Base-by-base conservation (phyloP, 352 stramenopile genomes). In the Pythium scleroteichum region DNA sequence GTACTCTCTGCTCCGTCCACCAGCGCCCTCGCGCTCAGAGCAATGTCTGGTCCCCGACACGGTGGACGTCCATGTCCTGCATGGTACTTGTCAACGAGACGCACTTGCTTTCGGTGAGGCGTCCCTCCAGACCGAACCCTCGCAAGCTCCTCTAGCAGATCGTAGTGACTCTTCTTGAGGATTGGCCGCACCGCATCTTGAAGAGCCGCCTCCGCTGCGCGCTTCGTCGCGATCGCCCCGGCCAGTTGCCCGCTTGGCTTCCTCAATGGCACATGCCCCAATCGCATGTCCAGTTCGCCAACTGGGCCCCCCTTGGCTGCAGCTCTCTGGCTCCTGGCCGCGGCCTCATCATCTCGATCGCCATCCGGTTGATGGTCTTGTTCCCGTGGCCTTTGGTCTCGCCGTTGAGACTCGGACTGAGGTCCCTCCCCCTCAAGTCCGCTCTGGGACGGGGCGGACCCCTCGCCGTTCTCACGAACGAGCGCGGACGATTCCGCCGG, bases 71-170 rank as follows among this genome's bases (percentile, higher is more conserved):
- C 29, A 35, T 35, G 52, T 23, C 14, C 13, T 20, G 23, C 17
- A 23, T 49, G 17, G 32, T 41, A 33, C 17, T 48, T 22, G 22
- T 59, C 52, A 2, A 24, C 13, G 17, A 49, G 49, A 50, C 23
- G 4, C 13, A 48, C 35, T 40, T 40, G 35, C 35, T 49, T 59
- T 27, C 24, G 20, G n/a, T 10, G 35, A 49, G 52, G 35, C 35
- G 35, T 49, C 24, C 39, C 52, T 49, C 52, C 35, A 27, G 39
- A 59, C 5, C 52, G 24, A n/a, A 49, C 52, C 23, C 52, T 10
- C 23, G 52, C 52, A 19, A 59, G 52, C 39, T 59, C 52, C 38
- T 59, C 52, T 27, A 59, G 23, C n/a, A 35, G 35, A 12, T 50
- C 52, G 16, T 29, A 49, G 6, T 50, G 52, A 38, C 2, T 14